Percentiles rank a stretch among this genome's conserved stretches.
These are phyloP conservation scores for Bimuria novae-zelandiae DNA, from an alignment of 2,329 filamentous ascomycete genomes.

Conservation along the genomic window DNA sequence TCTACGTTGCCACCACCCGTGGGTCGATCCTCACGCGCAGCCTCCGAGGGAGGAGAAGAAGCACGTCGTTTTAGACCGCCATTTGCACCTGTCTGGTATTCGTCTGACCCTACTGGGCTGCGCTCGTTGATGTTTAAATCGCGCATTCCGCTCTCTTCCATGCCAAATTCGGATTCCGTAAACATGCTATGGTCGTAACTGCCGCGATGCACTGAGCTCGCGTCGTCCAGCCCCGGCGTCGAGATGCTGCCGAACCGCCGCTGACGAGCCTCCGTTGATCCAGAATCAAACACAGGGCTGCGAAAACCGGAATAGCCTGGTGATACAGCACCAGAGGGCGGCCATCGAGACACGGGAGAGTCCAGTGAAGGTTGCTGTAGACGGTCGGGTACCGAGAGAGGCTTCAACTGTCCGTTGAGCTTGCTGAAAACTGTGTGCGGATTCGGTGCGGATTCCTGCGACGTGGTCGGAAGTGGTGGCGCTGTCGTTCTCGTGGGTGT, in stretches of 20 bases:
- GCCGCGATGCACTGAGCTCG: slow-evolving; percentile 60
- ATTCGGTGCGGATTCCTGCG: slow-evolving; percentile 42
- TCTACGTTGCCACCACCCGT: slow-evolving; percentile 52
- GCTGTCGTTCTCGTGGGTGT: slow-evolving; percentile 55
- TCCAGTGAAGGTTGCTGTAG: slow-evolving; percentile 47
- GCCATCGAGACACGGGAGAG: slow-evolving; percentile 47
- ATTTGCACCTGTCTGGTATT: slow-evolving; percentile 50
- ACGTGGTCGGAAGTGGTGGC: slow-evolving; percentile 37
- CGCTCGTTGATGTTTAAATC: slow-evolving; percentile 60
- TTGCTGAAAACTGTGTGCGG: slow-evolving; percentile 47
- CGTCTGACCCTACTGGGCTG: slow-evolving; percentile 51
- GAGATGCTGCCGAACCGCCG: slow-evolving; percentile 56
- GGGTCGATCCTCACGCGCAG: slow-evolving; percentile 52
- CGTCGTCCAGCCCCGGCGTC: slow-evolving; percentile 55
- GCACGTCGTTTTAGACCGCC: slow-evolving; percentile 67
- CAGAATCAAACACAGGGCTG: slow-evolving; percentile 47
- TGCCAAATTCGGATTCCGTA: slow-evolving; percentile 55
- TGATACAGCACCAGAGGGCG: slow-evolving; percentile 50
- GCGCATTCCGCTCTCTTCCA: slow-evolving; percentile 59
- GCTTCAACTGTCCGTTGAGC: slow-evolving; percentile 50
- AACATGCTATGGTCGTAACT: slow-evolving; percentile 66
- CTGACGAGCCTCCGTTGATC: slow-evolving; percentile 32
- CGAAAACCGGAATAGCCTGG: slow-evolving; percentile 49
- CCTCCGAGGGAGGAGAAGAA: slow-evolving; percentile 65
- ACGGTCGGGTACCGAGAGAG: slow-evolving; percentile 52